phyloP scores from a whole-genome alignment of 768 basidiomycete genomes.

The Daedalea quercina region DNA sequence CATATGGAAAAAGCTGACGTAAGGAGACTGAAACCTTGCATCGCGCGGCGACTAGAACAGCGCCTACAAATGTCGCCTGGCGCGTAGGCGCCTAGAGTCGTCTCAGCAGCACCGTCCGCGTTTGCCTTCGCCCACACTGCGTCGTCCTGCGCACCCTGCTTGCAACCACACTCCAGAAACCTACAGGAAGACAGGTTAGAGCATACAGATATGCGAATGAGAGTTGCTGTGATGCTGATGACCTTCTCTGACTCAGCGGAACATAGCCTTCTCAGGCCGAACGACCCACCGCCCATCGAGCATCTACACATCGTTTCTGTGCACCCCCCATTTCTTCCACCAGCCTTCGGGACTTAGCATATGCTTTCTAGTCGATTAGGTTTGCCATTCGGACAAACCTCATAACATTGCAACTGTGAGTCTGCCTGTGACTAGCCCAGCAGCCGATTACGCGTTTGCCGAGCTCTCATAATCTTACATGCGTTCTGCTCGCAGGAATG shows the following conservation, averaged over 20 bases:
- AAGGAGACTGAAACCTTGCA: too few species aligned
- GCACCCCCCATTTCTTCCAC: neutral
- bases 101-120: too few species aligned
- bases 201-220: too few species aligned
- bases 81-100: too few species aligned
- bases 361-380: neutral
- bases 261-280: neutral
- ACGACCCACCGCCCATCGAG: neutral
- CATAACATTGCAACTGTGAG: neutral
- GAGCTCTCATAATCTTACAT: neutral
- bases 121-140: too few species aligned
- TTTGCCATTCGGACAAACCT: neutral
- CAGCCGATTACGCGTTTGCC: slow-evolving; percentile 3
- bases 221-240: too few species aligned
- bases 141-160: neutral
- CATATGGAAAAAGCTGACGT: too few species aligned
- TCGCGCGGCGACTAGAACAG: too few species aligned
- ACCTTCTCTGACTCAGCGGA: too few species aligned
- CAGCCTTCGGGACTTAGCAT: neutral
- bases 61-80: too few species aligned
- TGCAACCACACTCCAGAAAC: neutral
- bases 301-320: too few species aligned
- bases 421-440: neutral
- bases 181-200: neutral
- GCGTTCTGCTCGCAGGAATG: slow-evolving; percentile 13